Base-by-base conservation (phyloP, 2,329 filamentous ascomycete genomes). In the Epichloe scottii region DNA sequence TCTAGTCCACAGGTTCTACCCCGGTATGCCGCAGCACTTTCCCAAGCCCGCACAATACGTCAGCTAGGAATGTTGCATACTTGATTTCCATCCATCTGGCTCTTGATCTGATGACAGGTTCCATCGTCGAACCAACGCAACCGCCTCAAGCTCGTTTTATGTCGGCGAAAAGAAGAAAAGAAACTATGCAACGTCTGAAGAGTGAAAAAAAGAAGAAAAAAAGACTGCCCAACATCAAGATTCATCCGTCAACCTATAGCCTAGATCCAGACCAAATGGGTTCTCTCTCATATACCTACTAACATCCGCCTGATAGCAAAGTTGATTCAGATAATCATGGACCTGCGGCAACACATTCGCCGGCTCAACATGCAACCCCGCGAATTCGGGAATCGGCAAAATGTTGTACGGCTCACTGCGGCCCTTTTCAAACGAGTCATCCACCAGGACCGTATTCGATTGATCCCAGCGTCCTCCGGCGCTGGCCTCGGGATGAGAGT, bases 381-480 rank as follows among this genome's bases (percentile, higher is more conserved):
- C 64, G 62, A 93, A 96, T 66, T 94, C 89, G 1, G 89, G 87
- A 21, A 97, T 76, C 56, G 82, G 73, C 10, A 97, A 68, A 21
- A 93, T 75, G 60, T 97, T 97, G 68, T 80, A 79, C 1, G 93
- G 93, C 66, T 98, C 88, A 51, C 78, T 84, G 26, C 79, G 75
- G 0, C 84, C 90, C 71, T 97, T 98, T 60, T 90, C 76, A 1
- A 68, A 60, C 33, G 84, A 87, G 68, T 97, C 93, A 59, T 98
- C 93, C 39, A 97, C 81, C 26, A 98, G 74, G 6, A 97, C 76
- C 0, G 93, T 97, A 66, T 97, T 95, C 48, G 76, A 76, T 68
- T 95, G 89, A 59, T 82, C 77, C 85, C 89, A 97, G 12, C 64
- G 59, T 14, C 61, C 66, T 23, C 67, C 73, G 19, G 55, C 50